Evolutionary conservation across 108 stramenopile species (phyloP), one percentile per base, ranked within the genome.

Genomic region (Aurantiochytrium sp.): DNA sequence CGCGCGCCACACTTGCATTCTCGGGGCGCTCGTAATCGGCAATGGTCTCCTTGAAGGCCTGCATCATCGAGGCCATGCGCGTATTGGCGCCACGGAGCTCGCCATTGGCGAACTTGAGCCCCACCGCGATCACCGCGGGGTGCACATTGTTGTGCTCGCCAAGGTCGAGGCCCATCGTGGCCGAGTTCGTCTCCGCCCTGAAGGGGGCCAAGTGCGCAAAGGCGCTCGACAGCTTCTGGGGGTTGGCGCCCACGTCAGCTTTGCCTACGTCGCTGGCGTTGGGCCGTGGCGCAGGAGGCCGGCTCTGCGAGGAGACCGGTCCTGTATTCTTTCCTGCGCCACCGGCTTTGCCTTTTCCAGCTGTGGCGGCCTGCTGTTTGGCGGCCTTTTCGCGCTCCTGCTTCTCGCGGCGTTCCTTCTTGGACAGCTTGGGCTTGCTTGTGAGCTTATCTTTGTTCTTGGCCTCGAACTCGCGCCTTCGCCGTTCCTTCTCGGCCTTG

Each of bases 361-460:
- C 51, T 53, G 49, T 18, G 18, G 18, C 72, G 23, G 18, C 72
- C 25, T 23, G 23, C 28, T 72, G 35, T 87, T 98, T 98, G 60
- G 96, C 97, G 10, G 97, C 97, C 58, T 97, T 93, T 91, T 98
- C 97, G 83, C 93, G 90, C 92, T 97, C 97, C 92, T 98, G 98
- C 64, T 96, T 89, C 25, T 96, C 98, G 14, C 97, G 92, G 76
- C 97, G 95, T 92, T 98, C 98, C 5, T 97, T 97, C 91, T 98
- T 98, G 89, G 95, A 94, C 69, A 97, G 89, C 88, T 97, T 96
- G 29, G 97, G 97, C 90, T 92, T 92, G 59, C 59, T 42, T 0
- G 58, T 14, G 19, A 58, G 59, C 16, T 58, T 89, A 8, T 53
- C 72, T 64, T 89, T 89, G 49, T 89, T 89, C 42, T 73, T 57